Conservation (phyloP, 225 moss, liverwort and hornwort genomes). For the Pseudoscleropodium purum region DNA sequence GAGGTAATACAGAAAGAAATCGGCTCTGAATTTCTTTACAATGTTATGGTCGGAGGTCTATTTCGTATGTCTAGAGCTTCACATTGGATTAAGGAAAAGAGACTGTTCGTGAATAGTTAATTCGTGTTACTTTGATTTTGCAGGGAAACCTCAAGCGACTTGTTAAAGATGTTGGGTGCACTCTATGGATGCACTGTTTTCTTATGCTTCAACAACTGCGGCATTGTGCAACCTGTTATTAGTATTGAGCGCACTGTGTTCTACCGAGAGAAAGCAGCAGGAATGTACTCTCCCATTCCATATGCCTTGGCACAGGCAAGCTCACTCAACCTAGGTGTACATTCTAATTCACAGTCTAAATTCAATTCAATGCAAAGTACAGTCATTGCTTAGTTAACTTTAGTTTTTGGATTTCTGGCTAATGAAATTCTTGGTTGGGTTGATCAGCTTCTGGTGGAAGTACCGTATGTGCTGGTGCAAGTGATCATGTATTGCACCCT, state of each 20-base stretch:
- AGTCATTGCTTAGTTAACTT: not conserved
- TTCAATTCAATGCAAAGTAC: not conserved
- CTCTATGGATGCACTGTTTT: slow-evolving; percentile 38
- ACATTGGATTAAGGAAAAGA: not conserved
- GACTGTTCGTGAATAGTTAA: not conserved
- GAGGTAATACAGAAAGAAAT: not conserved
- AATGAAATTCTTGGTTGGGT: not conserved
- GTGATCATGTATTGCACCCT: not conserved
- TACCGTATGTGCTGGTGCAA: slow-evolving; percentile 36
- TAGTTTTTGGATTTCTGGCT: not conserved
- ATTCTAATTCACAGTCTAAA: not conserved
- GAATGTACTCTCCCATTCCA: slow-evolving; percentile 53
- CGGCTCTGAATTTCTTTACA: not conserved
- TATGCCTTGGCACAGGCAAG: slow-evolving; percentile 52
- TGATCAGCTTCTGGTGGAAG: slow-evolving; percentile 23
- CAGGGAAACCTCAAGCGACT: not conserved
- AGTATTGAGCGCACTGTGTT: slow-evolving; percentile 50
- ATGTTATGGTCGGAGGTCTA: not conserved
- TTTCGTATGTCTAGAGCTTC: not conserved
- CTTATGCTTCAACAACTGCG: slow-evolving; percentile 48
- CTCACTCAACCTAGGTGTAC: not conserved
- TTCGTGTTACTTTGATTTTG: not conserved
- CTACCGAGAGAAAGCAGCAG: slow-evolving; percentile 50
- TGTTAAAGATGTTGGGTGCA: slow-evolving; percentile 20
- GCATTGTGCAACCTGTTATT: slow-evolving; percentile 47